These are phyloP conservation scores for Sugiyamaella chiloensis DNA, from an alignment of 805 yeast genomes.

Conservation along the genomic window DNA sequence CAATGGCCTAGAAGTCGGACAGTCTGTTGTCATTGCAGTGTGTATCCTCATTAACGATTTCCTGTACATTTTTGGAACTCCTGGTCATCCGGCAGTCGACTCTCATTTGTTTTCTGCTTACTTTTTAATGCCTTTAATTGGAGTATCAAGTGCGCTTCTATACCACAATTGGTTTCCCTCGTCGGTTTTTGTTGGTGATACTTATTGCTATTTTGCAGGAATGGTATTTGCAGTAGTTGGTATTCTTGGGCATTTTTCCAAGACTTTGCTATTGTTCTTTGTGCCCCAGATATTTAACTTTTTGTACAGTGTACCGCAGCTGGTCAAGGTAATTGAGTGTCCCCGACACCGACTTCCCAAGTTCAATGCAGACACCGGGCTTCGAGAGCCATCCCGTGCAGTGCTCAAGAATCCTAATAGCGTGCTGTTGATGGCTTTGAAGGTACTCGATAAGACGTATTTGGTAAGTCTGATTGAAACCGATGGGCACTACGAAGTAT, in stretches of 20 bases:
- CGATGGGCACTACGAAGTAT: constrained; percentile 42
- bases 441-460: constrained; percentile 45
- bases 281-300: constrained; percentile 91
- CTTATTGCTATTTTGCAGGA: constrained; percentile 96
- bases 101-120: constrained; percentile 81
- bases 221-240: constrained; percentile 99
- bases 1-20: constrained; percentile 96
- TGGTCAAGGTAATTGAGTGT: constrained; percentile 82
- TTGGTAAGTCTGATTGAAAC: constrained; percentile 44
- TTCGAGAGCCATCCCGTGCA: constrained; percentile 66
- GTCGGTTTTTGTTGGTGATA: constrained; percentile 92
- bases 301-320: constrained; percentile 86
- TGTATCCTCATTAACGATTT: constrained; percentile 74
- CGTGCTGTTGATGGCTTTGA: constrained; percentile 35
- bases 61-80: constrained; percentile 50
- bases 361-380: constrained; percentile 63
- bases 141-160: constrained; percentile 74
- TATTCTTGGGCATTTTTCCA: constrained; percentile 92
- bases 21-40: constrained; percentile 72
- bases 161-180: constrained; percentile 90
- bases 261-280: constrained; percentile 81
- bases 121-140: constrained; percentile 79
- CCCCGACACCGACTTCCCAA: constrained; percentile 93
- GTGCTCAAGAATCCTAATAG: constrained; percentile 29
- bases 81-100: constrained; percentile 60